Base-by-base conservation (phyloP, 257 asterid species). In the Primulina eburnea region DNA sequence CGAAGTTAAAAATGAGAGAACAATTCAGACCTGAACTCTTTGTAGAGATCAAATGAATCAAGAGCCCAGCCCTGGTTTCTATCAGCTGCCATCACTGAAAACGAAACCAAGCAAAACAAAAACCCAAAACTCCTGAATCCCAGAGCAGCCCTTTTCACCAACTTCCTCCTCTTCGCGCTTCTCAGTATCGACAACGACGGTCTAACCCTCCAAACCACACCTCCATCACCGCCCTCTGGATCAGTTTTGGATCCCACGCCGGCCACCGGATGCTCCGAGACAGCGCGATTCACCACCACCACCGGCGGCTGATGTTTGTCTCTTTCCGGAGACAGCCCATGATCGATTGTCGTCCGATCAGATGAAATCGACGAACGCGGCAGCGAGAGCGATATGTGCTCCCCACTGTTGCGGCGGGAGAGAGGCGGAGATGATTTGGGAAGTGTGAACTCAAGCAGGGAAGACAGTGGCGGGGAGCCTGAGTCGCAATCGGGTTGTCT, bases 51-150 rank as follows among this genome's bases (percentile, higher is more conserved):
- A 26, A 79, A 79, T 8, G 83, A 75, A 61, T 79, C 83, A 4
- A 75, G 28, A 28, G 80, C 80, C 83, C 83, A 79, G 21, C 83
- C 83, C 57, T 52, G 81, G 72, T 82, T 79, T 76, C 85, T 80
- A 78, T 89, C 86, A 60, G 94, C 87, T 8, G 85, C 89, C 96
- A 89, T 81, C 3, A 89, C 89, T 21, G 95, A 82, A 66, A 85
- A 76, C 4, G 96, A 85, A 34, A 78, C 75, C 88, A 87, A 82
- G 69, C 94, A 82, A 75, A 81, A 84, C 76, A 89, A 34, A 59
- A 81, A 78, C 52, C 92, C 92, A 43, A 85, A 79, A 70, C 82
- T 68, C 80, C 96, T 79, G 62, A 85, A 84, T 55, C 94, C 92
- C 47, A 89, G 56, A 6, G 85, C 92, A 20, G 79, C 85, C 68